phyloP scores from a whole-genome alignment of 2,329 filamentous ascomycete species.

The Fusarium staphyleae region DNA sequence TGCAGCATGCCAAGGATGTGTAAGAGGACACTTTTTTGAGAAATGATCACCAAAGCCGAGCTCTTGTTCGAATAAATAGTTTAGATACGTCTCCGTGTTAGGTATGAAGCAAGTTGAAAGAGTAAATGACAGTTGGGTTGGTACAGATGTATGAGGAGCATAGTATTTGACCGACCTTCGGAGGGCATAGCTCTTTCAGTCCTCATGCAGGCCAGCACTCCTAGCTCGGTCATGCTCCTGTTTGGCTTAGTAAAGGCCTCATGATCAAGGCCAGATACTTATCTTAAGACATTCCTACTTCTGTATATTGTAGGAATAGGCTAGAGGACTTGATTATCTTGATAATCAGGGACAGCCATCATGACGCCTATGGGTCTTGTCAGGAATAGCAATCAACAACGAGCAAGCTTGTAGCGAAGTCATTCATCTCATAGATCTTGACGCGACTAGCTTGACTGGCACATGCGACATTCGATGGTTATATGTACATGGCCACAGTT shows the following conservation, averaged over 20 bases:
- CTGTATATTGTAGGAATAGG: too few relatives aligned
- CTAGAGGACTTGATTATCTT: slow-evolving; percentile 11
- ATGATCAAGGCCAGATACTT: neutral
- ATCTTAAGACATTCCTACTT: neutral
- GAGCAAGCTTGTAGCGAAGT: neutral
- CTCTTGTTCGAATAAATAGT: neutral
- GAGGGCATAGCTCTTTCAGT: too few relatives aligned
- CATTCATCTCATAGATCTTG: neutral
- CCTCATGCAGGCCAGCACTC: too few relatives aligned
- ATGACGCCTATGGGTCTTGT: too few relatives aligned
- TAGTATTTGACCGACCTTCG: neutral
- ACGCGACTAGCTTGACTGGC: neutral
- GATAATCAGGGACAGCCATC: too few relatives aligned
- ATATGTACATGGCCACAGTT: slow-evolving; percentile 6
- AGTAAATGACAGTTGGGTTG: too few relatives aligned
- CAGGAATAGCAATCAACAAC: too few relatives aligned
- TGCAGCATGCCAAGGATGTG: slow-evolving; percentile 1
- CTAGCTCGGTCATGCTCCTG: too few relatives aligned
- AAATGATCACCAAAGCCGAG: neutral
- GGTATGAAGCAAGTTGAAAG: neutral
- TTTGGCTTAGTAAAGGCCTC: too few relatives aligned
- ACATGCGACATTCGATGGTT: neutral
- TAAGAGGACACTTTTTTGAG: slow-evolving; percentile 15
- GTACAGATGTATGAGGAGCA: neutral
- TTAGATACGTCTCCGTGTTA: neutral